Evolutionary conservation across 257 asterid species (phyloP), one percentile per base, ranked within the genome.

Genomic region (Solanum neorickii): DNA sequence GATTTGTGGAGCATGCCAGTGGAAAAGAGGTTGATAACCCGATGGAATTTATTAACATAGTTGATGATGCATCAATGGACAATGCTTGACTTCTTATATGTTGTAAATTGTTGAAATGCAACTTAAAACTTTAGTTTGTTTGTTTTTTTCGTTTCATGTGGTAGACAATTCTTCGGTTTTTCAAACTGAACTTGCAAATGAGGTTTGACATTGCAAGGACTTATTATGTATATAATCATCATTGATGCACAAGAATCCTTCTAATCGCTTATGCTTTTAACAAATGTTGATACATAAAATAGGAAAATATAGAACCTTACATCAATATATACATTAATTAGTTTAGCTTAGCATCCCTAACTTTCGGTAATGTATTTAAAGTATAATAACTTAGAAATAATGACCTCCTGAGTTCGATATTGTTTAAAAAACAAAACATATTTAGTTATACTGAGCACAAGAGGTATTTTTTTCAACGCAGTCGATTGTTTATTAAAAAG

Each of bases 1-100:
- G 76, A 15, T 90, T 90, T 85, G 92, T 88, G 29, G 86, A 83
- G 90, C 91, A 90, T 66, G 88, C 66, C 6, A 87, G 88, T 13
- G 87, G 86, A 13, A 52, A 35, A 33, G 84, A 84, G 16, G 86
- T 87, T 33, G 83, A 76, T 25, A 84, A 88, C 21, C 86, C 87
- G 37, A 42, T 42, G 60, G 47, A 76, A 7, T 13, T n/a, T 25
- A 76, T 76, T n/a, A 76, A 76, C 9, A 18, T 42, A n/a, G 49
- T n/a, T 42, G 13, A 31, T 29, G 42, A 70, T 70, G 42, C 77
- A 70, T 70, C n/a, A 16, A 35, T 70, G 16, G 42, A 13, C 7
- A 70, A 31, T 70, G 42, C 11, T 31, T 70, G 33, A 14, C 31
- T 31, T 14, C 77, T 70, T 52, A 52, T 15, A 2, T 69, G n/a